Base-by-base conservation (phyloP, 1,284 basidiomycete genomes). In the Ganoderma lingzhi region DNA sequence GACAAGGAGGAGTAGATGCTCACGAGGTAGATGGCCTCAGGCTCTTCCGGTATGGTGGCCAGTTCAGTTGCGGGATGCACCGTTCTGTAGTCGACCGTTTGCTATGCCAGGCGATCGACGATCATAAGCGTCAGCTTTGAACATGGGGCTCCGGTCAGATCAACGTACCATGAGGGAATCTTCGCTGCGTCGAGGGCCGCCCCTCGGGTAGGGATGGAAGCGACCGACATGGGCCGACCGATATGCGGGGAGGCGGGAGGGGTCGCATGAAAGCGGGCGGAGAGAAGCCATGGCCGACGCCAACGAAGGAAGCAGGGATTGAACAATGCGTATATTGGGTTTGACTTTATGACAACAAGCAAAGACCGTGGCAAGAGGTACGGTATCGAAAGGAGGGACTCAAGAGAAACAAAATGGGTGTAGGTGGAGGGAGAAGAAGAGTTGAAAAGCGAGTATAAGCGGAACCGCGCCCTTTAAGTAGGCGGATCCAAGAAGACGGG, bases 141-240 rank as follows among this genome's bases (percentile, higher is more conserved):
- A 35, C 1, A 9, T 39, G 3, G 32, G 56, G 37, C 0, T 35
- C 3, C 8, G 12, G n/a, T 37, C 19, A 1, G 56, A n/a, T 39
- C n/a, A 28, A 80, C 74, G 42, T 77, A 81, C 70, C 70, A 71
- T 68, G 32, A 73, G 63, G 10, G 68, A 58, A 39, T 73, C 72
- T 45, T 71, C 68, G 6, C 60, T 63, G 15, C 71, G 68, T 51
- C 35, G 63, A 39, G 68, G 68, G 2, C 41, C 41, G 14, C 51
- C 66, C 41, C 73, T 63, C 44, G 73, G 71, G 28, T 74, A 74
- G 32, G 73, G 73, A 62, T 74, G 73, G 30, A 65, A 74, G 23
- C 73, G 66, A 2, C 66, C 62, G 9, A 72, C 56, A 23, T 74
- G 71, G 9, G 70, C 62, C 15, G 17, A 62, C 44, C 73, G 70